Evolutionary conservation across 306 rosid genomes (phyloP).

Genomic region (Prunus fruticosa): DNA sequence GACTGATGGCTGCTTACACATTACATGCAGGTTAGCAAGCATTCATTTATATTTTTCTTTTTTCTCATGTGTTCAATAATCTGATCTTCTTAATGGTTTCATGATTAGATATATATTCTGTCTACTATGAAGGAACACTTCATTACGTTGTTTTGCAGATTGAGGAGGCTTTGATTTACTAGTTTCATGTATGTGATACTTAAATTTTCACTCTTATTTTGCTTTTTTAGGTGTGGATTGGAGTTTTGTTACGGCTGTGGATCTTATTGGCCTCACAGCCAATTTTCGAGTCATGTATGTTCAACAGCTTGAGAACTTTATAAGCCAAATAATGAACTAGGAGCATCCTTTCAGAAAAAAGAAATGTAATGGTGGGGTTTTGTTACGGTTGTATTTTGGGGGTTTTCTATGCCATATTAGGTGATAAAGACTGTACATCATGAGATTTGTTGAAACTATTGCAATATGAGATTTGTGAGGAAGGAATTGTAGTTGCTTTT

Average conservation of each 20-base stretch:
- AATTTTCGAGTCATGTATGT: conserved; percentile 13
- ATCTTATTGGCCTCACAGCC: conserved; percentile 12
- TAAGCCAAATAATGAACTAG: too few relatives aligned
- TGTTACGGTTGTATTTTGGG: neutral
- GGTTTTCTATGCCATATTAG: too few relatives aligned
- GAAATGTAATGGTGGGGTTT: neutral
- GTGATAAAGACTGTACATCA: neutral
- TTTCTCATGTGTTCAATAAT: too few relatives aligned
- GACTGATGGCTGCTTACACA: conserved; percentile 37
- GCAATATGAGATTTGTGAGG: neutral
- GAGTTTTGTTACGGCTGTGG: conserved; percentile 50
- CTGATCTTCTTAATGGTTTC: neutral
- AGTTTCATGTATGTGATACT: too few relatives aligned
- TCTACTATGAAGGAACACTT: too few relatives aligned
- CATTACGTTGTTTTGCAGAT: too few relatives aligned
- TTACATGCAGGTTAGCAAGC: conserved; percentile 46
- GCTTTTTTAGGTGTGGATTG: conserved; percentile 34
- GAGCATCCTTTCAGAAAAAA: neutral
- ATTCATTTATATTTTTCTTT: neutral
- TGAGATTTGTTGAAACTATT: neutral
- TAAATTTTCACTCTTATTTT: neutral
- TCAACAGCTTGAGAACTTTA: neutral
- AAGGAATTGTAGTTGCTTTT: neutral
- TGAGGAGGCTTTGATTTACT: too few relatives aligned
- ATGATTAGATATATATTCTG: too few relatives aligned